These are phyloP conservation scores for Sporothrix dimorphospora DNA, from an alignment of 2,329 filamentous ascomycete species.

Conservation along the genomic window DNA sequence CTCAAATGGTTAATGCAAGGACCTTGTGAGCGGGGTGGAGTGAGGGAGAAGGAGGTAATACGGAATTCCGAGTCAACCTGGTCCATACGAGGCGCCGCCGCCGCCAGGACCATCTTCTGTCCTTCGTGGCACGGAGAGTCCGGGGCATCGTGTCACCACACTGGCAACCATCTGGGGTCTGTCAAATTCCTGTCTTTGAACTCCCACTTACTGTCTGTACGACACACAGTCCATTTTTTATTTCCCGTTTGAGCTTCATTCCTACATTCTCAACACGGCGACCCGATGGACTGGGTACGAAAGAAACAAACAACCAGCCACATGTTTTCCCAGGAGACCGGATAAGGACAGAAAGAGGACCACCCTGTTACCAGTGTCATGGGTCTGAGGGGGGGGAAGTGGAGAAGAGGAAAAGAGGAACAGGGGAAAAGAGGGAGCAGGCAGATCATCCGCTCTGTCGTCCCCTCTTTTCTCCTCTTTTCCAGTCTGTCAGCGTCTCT, in stretches of 20 bases:
- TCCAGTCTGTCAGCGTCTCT: too few relatives aligned
- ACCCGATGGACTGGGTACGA: neutral
- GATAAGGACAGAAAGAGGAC: neutral
- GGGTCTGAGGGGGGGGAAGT: neutral
- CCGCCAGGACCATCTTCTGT: neutral
- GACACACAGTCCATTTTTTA: too few relatives aligned
- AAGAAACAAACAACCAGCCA: neutral
- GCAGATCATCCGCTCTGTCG: neutral
- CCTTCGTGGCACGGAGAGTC: too few relatives aligned
- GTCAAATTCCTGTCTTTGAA: too few relatives aligned
- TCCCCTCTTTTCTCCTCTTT: neutral
- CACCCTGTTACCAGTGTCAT: neutral
- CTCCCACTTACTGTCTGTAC: too few relatives aligned
- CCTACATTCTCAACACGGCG: neutral
- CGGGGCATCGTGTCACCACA: too few relatives aligned
- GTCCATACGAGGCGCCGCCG: neutral
- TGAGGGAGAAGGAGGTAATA: neutral
- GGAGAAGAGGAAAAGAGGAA: too few relatives aligned
- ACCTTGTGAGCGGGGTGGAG: conserved; percentile 9
- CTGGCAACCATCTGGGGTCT: too few relatives aligned
- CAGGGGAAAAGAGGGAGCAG: neutral
- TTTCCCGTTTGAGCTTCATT: too few relatives aligned
- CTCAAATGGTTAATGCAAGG: neutral
- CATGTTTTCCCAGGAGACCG: neutral
- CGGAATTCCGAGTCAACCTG: neutral